Base-by-base conservation (phyloP, 1,284 basidiomycete species). In the Ceratobasidium sp. region DNA sequence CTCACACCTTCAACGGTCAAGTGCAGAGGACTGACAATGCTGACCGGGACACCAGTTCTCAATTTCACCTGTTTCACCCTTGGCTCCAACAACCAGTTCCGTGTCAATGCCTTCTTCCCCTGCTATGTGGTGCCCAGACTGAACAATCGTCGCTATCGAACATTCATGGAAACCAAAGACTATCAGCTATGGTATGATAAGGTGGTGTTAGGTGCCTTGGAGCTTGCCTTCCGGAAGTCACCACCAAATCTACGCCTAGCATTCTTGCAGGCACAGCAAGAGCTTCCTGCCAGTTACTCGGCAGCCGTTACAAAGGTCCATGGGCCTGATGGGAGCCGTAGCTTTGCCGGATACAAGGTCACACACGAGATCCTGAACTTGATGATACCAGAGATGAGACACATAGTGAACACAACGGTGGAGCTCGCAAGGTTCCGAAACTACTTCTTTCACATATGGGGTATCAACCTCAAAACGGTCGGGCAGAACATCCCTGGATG, bases 391-490 rank as follows among this genome's bases (percentile, higher is more conserved):
- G 30, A 36, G 25, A 21, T 64, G 25, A 28, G 58, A 9, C 58
- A 21, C 12, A 60, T 60, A 12, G 42, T 48, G 23, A 25, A 48
- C 7, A 12, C 11, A 5, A 18, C 16, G 5, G 21, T 21, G 5
- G n/a, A 40, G 33, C 40, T 61, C 11, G 38, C 38, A 11, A n/a
- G n/a, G 14, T 61, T 23, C 40, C n/a, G 59, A 5, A 21, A n/a
- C 16, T 61, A 25, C 38, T 61, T 61, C 40, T 61, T 61, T 40
- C 59, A 61, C 16, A 21, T 61, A 9, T 46, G 36, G 25, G 59
- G 59, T 3, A 61, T 61, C 40, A 61, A 61, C 40, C 59, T 61
- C n/a, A 61, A 61, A 23, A 7, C 40, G 3, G 36, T 42, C 1
- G 40, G 18, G 2, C 16, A 38, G 23, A 3, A 28, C 1, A 42